Conservation (phyloP, 2,329 filamentous ascomycete genomes). For the Emmonsiellopsis sp. region DNA sequence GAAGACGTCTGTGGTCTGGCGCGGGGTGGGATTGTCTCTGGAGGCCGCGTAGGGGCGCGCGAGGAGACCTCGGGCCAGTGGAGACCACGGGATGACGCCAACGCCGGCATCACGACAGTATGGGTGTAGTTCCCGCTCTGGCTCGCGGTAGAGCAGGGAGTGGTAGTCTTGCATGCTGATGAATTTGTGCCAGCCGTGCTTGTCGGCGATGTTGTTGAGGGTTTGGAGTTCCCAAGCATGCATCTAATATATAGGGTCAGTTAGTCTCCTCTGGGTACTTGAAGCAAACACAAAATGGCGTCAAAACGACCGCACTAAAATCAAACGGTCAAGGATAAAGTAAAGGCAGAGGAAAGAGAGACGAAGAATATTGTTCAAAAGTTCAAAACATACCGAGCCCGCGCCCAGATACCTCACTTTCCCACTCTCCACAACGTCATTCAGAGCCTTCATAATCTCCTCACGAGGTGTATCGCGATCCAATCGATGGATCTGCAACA, state of each 20-base stretch:
- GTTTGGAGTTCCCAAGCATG: slow-evolving; percentile 44
- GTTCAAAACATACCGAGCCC: slow-evolving; percentile 19
- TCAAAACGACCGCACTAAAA: background rate
- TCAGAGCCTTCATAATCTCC: slow-evolving; percentile 44
- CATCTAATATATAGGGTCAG: slow-evolving; percentile 28
- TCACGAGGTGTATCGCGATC: slow-evolving; percentile 43
- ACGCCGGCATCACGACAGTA: slow-evolving; percentile 31
- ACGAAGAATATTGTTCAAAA: slow-evolving; percentile 1
- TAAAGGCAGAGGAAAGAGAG: background rate
- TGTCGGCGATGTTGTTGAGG: slow-evolving; percentile 40
- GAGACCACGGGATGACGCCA: slow-evolving; percentile 32
- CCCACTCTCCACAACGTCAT: slow-evolving; percentile 36
- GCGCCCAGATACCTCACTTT: slow-evolving; percentile 35
- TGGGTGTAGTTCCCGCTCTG: slow-evolving; percentile 39
- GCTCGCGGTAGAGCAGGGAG: slow-evolving; percentile 39
- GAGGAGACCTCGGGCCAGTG: slow-evolving; percentile 37
- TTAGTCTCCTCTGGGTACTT: background rate
- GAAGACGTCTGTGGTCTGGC: slow-evolving; percentile 36
- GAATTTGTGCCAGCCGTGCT: slow-evolving; percentile 42
- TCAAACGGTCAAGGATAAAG: background rate
- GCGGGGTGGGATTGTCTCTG: slow-evolving; percentile 31
- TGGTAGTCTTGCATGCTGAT: slow-evolving; percentile 46
- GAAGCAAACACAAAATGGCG: no score
- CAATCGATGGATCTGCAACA: slow-evolving; percentile 47
- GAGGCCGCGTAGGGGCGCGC: slow-evolving; percentile 35